A percentile compares a stretch with the other conserved stretches of the same genome.
These are phyloP conservation scores for Rubroboletus pulcherrimus DNA, from an alignment of 768 basidiomycete species.

Conservation along the genomic window DNA sequence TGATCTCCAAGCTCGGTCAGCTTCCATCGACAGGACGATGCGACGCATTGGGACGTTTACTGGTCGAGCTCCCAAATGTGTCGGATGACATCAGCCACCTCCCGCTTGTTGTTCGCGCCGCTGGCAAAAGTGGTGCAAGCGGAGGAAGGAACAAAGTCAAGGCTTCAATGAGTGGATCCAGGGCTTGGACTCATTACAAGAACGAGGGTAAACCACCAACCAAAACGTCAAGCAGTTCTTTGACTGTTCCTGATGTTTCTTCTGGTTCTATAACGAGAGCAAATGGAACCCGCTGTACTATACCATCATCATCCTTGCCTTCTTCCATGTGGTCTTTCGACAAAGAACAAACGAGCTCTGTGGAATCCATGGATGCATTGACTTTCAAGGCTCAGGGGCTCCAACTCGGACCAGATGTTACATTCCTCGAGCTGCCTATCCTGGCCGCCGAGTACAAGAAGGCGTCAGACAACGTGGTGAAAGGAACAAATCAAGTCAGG, in stretches of 20 bases:
- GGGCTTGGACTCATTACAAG: background rate
- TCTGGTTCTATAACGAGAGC: background rate
- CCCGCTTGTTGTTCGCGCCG: background rate
- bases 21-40: conserved; percentile 1
- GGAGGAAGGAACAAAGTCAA: background rate
- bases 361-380: background rate
- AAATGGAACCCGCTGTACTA: background rate
- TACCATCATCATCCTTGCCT: background rate
- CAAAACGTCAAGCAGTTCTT: background rate
- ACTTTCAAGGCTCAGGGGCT: background rate
- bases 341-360: no score
- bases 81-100: background rate
- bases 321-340: background rate
- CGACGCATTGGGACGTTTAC: conserved; percentile 1
- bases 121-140: background rate
- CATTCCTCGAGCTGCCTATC: conserved; percentile 5
- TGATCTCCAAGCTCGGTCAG: background rate
- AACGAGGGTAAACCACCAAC: background rate
- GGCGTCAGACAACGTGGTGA: background rate
- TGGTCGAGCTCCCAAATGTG: background rate
- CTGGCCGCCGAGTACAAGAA: conserved; percentile 3
- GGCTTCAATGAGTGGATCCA: background rate
- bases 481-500: conserved; percentile 4
- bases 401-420: background rate
- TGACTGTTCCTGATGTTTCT: background rate